These are phyloP conservation scores for Plasmodium chabaudi DNA, from an alignment of 169 alveolate genomes.

Conservation along the genomic window DNA sequence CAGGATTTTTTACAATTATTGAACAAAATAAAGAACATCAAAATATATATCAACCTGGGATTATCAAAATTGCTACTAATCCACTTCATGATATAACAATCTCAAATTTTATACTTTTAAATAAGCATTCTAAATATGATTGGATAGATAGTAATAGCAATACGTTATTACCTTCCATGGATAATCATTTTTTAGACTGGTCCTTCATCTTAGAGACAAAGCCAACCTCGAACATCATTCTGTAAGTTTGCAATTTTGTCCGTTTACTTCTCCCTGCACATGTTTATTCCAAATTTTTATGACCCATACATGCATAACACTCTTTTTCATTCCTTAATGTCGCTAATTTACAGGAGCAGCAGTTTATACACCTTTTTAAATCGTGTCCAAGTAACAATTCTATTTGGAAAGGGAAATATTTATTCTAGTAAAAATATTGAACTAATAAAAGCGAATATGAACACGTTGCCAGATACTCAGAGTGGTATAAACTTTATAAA, in stretches of 20 bases:
- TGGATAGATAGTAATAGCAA: not conserved
- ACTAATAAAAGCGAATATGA: not conserved
- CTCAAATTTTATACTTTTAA: constrained; percentile 6
- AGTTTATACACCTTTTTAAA: constrained; percentile 23
- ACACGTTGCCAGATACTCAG: too few species aligned
- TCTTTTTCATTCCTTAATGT: too few species aligned
- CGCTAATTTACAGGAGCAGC: constrained; percentile 11
- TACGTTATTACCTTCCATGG: too few species aligned
- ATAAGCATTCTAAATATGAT: not conserved
- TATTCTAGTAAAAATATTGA: constrained; percentile 12
- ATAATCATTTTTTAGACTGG: too few species aligned
- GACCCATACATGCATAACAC: too few species aligned
- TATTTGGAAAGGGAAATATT: constrained; percentile 51
- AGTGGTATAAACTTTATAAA: not conserved
- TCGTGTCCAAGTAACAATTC: constrained; percentile 56
- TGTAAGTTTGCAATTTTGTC: too few species aligned
- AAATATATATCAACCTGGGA: constrained; percentile 9
- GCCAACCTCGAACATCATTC: too few species aligned
- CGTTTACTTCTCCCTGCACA: not conserved
- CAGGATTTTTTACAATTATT: constrained; percentile 27
- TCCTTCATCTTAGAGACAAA: too few species aligned
- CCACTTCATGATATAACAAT: not conserved
- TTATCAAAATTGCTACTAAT: constrained; percentile 1
- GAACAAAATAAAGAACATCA: constrained; percentile 20
- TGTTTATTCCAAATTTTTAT: not conserved